phyloP scores from a whole-genome alignment of 177 flowering plant species.

The Vitis hybrid region DNA sequence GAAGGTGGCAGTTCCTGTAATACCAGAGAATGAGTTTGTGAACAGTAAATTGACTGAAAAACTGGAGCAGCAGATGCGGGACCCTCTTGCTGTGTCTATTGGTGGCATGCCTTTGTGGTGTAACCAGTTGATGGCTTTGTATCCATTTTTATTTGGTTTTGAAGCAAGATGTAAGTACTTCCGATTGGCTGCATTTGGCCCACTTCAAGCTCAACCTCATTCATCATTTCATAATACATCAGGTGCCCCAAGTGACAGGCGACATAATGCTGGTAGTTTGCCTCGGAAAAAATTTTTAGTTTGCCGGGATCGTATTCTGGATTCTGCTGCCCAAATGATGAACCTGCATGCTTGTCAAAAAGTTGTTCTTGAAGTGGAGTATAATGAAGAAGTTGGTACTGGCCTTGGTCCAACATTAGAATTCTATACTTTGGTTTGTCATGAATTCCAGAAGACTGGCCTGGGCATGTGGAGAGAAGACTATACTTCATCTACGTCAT shows the following conservation, averaged over 20 bases:
- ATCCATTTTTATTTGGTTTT: conserved; percentile 84
- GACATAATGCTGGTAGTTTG: conserved; percentile 22
- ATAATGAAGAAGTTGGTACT: conserved; percentile 84
- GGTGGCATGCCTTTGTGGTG: conserved; percentile 93
- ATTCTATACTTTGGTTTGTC: conserved; percentile 86
- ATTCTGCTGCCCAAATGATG: conserved; percentile 82
- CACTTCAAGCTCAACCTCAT: conserved; percentile 30
- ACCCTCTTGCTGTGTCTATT: conserved; percentile 49
- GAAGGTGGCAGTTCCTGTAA: conserved; percentile 26
- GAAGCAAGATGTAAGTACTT: conserved; percentile 78
- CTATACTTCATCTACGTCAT: conserved; percentile 18
- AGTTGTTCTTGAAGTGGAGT: conserved; percentile 73
- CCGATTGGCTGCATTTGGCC: conserved; percentile 52
- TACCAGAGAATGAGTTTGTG: conserved; percentile 71
- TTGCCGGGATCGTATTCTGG: conserved; percentile 54
- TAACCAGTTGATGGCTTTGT: conserved; percentile 59
- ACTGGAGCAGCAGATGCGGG: conserved; percentile 87
- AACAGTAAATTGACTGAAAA: conserved; percentile 77
- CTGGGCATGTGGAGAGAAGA: conserved; percentile 93
- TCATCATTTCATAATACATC: conserved; percentile 26
- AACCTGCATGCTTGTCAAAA: conserved; percentile 45
- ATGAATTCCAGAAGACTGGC: conserved; percentile 78
- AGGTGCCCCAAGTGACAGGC: conserved; percentile 41
- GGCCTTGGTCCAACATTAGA: conserved; percentile 99
- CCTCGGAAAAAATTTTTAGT: conserved; percentile 74